A percentile compares a stretch with the other conserved stretches of the same genome.
These are phyloP conservation scores for Linanthus parryae DNA, from an alignment of 148 eudicot species.

Conservation along the genomic window DNA sequence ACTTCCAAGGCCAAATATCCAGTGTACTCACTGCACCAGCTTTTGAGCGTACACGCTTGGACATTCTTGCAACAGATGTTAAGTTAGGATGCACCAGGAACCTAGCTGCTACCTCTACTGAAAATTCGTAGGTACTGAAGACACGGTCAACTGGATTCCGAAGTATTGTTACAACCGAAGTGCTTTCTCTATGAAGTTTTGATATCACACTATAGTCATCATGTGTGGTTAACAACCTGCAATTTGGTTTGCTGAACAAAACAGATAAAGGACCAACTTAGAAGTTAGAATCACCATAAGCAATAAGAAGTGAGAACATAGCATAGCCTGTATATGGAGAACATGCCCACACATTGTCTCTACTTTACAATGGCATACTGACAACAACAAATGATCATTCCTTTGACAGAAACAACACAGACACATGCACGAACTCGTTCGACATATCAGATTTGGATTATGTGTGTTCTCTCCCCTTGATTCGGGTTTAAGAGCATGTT, in stretches of 20 bases:
- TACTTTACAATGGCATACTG: too few species aligned
- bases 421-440: too few species aligned
- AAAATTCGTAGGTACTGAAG: constrained; percentile 90
- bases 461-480: too few species aligned
- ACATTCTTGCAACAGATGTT: constrained; percentile 55
- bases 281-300: not conserved
- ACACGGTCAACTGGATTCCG: constrained; percentile 91
- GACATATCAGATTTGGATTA: too few species aligned
- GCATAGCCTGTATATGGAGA: too few species aligned
- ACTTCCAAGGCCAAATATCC: constrained; percentile 99
- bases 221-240: constrained; percentile 80
- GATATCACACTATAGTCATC: constrained; percentile 96
- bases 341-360: too few species aligned
- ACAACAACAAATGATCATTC: too few species aligned
- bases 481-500: too few species aligned
- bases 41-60: constrained; percentile 50
- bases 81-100: constrained; percentile 87
- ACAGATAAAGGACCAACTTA: constrained; percentile 1
- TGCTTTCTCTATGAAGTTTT: constrained; percentile 69
- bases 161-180: constrained; percentile 88
- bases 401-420: too few species aligned
- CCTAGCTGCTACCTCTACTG: constrained; percentile 92
- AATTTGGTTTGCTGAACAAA: constrained; percentile 65
- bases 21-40: constrained; percentile 56
- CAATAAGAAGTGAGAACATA: too few species aligned